phyloP scores from a whole-genome alignment of 805 yeast species.

The Lipomyces mesembrius region DNA sequence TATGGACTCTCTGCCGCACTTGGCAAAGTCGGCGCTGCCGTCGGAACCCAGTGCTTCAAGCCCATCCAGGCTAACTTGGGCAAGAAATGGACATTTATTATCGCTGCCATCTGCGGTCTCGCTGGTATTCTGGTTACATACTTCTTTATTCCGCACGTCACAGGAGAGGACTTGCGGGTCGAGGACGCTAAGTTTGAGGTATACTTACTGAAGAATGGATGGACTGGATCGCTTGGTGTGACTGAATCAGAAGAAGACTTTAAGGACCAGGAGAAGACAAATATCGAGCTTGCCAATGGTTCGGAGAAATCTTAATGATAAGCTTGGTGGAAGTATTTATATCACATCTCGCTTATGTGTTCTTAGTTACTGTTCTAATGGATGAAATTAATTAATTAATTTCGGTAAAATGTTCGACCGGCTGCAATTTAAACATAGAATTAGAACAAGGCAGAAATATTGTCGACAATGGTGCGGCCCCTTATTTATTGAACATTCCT shows the following conservation, averaged over 20 bases:
- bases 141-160: constrained; percentile 68
- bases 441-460: too few relatives aligned
- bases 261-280: neutral
- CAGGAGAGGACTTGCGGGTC: constrained; percentile 67
- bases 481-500: too few relatives aligned
- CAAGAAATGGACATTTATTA: constrained; percentile 74
- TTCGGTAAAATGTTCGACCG: too few relatives aligned
- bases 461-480: too few relatives aligned
- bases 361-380: too few relatives aligned
- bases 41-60: constrained; percentile 73
- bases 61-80: constrained; percentile 71
- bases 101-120: constrained; percentile 74
- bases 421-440: too few relatives aligned
- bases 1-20: constrained; percentile 79
- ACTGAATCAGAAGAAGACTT: neutral
- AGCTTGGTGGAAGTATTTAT: neutral
- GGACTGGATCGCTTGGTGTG: constrained; percentile 54
- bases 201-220: constrained; percentile 63
- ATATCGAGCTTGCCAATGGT: neutral
- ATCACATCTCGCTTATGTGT: neutral
- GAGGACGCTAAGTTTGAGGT: constrained; percentile 68
- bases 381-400: too few relatives aligned
- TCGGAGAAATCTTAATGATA: neutral
- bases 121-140: constrained; percentile 64
- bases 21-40: constrained; percentile 85